Evolutionary conservation across 1,139 yeast genomes (phyloP), one percentile per base, ranked within the genome.

Genomic region (Yamadazyma buinensis): DNA sequence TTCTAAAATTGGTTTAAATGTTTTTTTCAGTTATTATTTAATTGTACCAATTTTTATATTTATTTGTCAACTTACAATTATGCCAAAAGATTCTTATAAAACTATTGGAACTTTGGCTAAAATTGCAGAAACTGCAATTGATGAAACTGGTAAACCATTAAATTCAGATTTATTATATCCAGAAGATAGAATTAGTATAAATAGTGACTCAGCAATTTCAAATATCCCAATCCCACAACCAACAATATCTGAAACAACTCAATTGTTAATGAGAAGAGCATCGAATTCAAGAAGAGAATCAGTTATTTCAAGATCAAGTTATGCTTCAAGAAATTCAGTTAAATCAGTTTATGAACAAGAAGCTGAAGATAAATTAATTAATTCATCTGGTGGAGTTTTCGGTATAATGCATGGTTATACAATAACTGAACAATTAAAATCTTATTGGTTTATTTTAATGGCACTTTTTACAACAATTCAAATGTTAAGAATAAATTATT

Each of bases 401-500:
- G 96, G 96, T n/a, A 75, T 82, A 6, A 62, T 88, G 56, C 96
- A 90, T 54, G 85, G 81, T 3, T 61, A 64, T 28, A 46, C 82
- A 1, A 72, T 82, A n/a, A 43, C 49, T 10, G 72, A 72, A 32
- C 97, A 90, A 60, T 61, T 88, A 37, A 62, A 59, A 30, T 76
- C 92, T 3, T 80, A 82, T 9, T 87, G 96, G 94, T 90, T 87
- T 55, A 52, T 70, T 33, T 62, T 87, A 36, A 83, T 87, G 84
- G 75, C 86, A 15, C 53, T 77, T 4, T 86, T 87, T 57, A 84
- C 95, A 5, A 75, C 90, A 2, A 73, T 87, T 37, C 95, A 87
- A 57, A 87, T 88, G 95, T 71, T 90, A 35, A 72, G 96, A 54
- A 84, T 88, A 46, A 90, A 90, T 60, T 88, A 84, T 57, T 90